phyloP scores from a whole-genome alignment of 2,329 filamentous ascomycete genomes.

The Atkinsonella hypoxylon region DNA sequence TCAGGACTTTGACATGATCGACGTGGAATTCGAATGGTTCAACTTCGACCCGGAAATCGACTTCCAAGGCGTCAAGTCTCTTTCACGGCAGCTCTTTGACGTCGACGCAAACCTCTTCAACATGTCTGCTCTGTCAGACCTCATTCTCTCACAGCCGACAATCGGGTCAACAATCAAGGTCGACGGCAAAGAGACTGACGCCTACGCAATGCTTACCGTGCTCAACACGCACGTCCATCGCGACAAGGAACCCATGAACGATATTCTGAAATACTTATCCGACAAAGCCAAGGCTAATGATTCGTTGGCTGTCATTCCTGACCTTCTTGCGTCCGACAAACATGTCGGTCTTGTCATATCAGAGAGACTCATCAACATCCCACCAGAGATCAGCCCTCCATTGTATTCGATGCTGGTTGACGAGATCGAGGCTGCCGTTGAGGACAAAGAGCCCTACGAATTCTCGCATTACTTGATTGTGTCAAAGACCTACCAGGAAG shows the following conservation, averaged over 20 bases:
- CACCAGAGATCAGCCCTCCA: conserved; percentile 81
- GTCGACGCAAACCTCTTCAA: conserved; percentile 77
- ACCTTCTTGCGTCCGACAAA: conserved; percentile 40
- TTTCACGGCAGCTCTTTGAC: conserved; percentile 86
- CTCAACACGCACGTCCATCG: conserved; percentile 72
- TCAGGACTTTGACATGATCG: conserved; percentile 80
- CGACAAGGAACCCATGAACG: conserved; percentile 59
- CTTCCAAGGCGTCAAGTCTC: conserved; percentile 86
- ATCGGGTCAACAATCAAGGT: conserved; percentile 94
- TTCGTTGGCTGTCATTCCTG: conserved; percentile 42
- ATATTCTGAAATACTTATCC: conserved; percentile 59
- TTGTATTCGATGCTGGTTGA: conserved; percentile 92
- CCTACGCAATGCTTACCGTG: conserved; percentile 84
- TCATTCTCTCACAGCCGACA: conserved; percentile 75
- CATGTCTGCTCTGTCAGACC: conserved; percentile 71
- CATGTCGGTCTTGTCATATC: conserved; percentile 80
- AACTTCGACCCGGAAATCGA: conserved; percentile 83
- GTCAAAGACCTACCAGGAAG: conserved; percentile 85
- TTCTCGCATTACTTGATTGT: conserved; percentile 90
- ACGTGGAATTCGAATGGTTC: conserved; percentile 98
- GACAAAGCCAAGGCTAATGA: conserved; percentile 41
- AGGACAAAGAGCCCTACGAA: conserved; percentile 82
- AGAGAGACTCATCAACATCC: conserved; percentile 92
- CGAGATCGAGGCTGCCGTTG: conserved; percentile 77
- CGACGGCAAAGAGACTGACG: conserved; percentile 86